Base-by-base conservation (phyloP, 2,329 filamentous ascomycete genomes). In the Beauveria scarabaeidicola region DNA sequence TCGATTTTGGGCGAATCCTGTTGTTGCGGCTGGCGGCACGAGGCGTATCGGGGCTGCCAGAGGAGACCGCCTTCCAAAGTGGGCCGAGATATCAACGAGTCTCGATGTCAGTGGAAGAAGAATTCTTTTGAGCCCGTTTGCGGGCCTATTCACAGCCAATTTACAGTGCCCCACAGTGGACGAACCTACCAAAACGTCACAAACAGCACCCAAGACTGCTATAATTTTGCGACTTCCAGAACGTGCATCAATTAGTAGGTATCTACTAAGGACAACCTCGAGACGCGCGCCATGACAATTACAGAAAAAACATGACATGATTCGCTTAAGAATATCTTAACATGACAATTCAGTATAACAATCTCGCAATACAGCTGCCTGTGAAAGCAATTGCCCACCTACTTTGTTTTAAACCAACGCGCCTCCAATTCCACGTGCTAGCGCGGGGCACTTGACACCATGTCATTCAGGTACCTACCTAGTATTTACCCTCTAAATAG, bases 381-480 rank as follows among this genome's bases (percentile, higher is more conserved):
- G 4, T 29, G 4, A 17, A 11, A 13, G n/a, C 27, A 17, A 6
- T 23, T 36, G 29, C 19, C 48, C 19, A 27, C n/a, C 47, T 50
- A 19, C 25, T 11, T 8, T 11, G 19, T 6, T 48, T 32, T 36
- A 36, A 15, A 2, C 48, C 17, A 41, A 9, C 40, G 19, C 13
- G 5, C 13, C n/a, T 19, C 15, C 21, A 43, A 36, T 11, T 52
- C 38, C 56, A 59, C 48, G 48, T 52, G 58, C 41, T 59, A 53
- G 50, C 58, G 58, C 58, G 58, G 58, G 58, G 58, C 58, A 59
- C 15, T 50, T 43, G 32, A 58, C 55, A 58, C 55, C 55, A 51
- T 58, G 55, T 50, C n/a, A n/a, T n/a, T n/a, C n/a, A n/a, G n/a
- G n/a, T n/a, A n/a, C n/a, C 55, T 43, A 48, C 19, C 21, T 21